A percentile compares a stretch with the other conserved stretches of the same genome.
phyloP scores from a whole-genome alignment of 306 rosid species.

The Betula pendula region DNA sequence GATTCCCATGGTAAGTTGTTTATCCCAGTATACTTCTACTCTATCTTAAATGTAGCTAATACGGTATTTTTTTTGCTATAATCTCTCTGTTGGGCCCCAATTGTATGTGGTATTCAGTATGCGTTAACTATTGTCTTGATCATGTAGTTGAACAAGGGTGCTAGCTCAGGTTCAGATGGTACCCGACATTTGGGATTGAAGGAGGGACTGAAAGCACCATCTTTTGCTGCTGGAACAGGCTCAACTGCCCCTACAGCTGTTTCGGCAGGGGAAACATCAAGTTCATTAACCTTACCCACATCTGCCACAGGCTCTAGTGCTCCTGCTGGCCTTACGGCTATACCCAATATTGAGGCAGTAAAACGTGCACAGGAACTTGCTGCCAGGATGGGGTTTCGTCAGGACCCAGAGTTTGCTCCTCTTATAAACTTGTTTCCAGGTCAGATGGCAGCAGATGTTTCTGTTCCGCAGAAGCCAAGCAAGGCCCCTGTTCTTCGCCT shows the following conservation, averaged over 20 bases:
- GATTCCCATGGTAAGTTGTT: constrained; percentile 58
- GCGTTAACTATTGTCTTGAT: constrained; percentile 35
- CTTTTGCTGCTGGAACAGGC: constrained; percentile 33
- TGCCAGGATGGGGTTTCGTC: constrained; percentile 93
- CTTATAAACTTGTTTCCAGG: constrained; percentile 87
- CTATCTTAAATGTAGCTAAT: not conserved
- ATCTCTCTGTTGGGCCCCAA: not conserved
- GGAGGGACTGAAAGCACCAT: constrained; percentile 40
- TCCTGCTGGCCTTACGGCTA: constrained; percentile 42
- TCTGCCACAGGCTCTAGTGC: constrained; percentile 34
- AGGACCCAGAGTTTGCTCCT: constrained; percentile 96
- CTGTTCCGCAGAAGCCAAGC: constrained; percentile 72
- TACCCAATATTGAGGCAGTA: constrained; percentile 71
- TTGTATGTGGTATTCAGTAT: constrained; percentile 22
- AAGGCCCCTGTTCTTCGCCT: constrained; percentile 97
- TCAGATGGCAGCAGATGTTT: constrained; percentile 56
- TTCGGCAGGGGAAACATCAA: constrained; percentile 38
- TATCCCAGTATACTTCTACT: constrained; percentile 4
- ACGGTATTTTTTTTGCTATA: not conserved
- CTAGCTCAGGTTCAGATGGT: constrained; percentile 47
- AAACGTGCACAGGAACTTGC: constrained; percentile 94
- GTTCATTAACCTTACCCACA: constrained; percentile 44
- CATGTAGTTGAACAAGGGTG: constrained; percentile 65
- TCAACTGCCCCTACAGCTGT: constrained; percentile 33
- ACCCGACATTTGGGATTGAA: constrained; percentile 41